A percentile compares a stretch with the other conserved stretches of the same genome.
Evolutionary conservation across 225 moss, liverwort and hornwort species (phyloP).

Genomic region (Pleurozium schreberi): DNA sequence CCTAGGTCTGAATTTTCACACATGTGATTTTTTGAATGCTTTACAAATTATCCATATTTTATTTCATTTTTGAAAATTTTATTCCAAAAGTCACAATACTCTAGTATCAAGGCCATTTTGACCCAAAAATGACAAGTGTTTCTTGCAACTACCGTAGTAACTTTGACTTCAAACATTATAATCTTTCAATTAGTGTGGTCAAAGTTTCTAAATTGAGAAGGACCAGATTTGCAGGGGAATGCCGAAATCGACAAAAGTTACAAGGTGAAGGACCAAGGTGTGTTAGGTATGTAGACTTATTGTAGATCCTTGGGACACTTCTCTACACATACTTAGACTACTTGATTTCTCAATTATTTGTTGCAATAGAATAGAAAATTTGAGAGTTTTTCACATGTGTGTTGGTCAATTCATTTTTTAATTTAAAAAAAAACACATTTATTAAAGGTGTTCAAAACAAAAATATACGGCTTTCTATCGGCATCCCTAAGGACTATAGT

Average conservation of each 20-base stretch:
- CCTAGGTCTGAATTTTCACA: no score
- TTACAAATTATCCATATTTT: no score
- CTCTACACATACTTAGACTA: neutral
- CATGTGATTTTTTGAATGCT: no score
- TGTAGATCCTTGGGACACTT: accelerated
- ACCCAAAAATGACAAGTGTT: no score
- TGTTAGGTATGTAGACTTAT: neutral
- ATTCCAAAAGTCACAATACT: no score
- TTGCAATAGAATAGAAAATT: neutral
- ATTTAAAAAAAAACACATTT: accelerated
- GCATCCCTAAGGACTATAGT: neutral
- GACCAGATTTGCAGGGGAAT: neutral
- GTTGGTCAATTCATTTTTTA: neutral
- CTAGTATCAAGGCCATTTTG: no score
- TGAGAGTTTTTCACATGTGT: neutral
- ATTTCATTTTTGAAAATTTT: no score
- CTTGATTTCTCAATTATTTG: no score
- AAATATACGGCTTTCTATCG: neutral
- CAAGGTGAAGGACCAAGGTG: neutral
- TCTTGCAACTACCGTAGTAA: no score
- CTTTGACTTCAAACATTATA: no score
- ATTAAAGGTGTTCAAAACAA: neutral
- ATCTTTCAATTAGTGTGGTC: no score
- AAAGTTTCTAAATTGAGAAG: no score
- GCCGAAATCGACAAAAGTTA: accelerated